Evolutionary conservation across 805 yeast genomes (phyloP).

Genomic region (Yamadazyma sp.): DNA sequence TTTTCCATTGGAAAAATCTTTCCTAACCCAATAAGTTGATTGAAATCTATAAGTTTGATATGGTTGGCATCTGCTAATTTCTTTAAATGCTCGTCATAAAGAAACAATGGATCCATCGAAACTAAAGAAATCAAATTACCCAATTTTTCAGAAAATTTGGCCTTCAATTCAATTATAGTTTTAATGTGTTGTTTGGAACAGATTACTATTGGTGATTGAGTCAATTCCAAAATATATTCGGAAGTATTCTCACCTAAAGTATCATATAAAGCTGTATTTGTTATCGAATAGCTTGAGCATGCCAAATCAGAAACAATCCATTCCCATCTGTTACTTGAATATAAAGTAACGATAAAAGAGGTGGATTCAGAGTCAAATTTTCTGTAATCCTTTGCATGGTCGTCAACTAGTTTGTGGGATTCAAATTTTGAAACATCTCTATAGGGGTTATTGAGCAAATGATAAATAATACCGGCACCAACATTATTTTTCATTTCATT

Average conservation of each 20-base stretch:
- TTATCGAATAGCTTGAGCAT: slow-evolving; percentile 28
- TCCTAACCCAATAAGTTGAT: slow-evolving; percentile 32
- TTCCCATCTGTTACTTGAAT: slow-evolving; percentile 32
- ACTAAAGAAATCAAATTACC: slow-evolving; percentile 48
- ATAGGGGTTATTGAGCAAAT: slow-evolving; percentile 31
- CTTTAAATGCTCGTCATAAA: slow-evolving; percentile 14
- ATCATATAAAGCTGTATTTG: slow-evolving; percentile 40
- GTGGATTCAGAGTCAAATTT: slow-evolving; percentile 21
- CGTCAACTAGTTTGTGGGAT: slow-evolving; percentile 26
- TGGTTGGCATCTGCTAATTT: slow-evolving; percentile 22
- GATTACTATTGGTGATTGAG: slow-evolving; percentile 45
- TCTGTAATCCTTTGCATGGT: slow-evolving; percentile 24
- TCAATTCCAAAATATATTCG: slow-evolving; percentile 28
- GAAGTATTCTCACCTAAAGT: slow-evolving; percentile 37
- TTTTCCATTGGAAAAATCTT: slow-evolving; percentile 28
- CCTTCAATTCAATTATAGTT: slow-evolving; percentile 45
- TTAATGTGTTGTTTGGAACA: slow-evolving; percentile 51
- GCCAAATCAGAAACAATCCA: slow-evolving; percentile 38
- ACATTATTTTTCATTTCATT: slow-evolving; percentile 42
- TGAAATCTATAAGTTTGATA: slow-evolving; percentile 30
- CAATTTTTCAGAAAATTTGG: slow-evolving; percentile 27
- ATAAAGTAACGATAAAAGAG: slow-evolving; percentile 31
- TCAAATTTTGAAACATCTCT: slow-evolving; percentile 16
- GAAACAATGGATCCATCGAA: slow-evolving; percentile 46
- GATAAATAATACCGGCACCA: slow-evolving; percentile 49